These are phyloP conservation scores for Xylaria acuta DNA, from an alignment of 495 filamentous ascomycete species.

Conservation along the genomic window DNA sequence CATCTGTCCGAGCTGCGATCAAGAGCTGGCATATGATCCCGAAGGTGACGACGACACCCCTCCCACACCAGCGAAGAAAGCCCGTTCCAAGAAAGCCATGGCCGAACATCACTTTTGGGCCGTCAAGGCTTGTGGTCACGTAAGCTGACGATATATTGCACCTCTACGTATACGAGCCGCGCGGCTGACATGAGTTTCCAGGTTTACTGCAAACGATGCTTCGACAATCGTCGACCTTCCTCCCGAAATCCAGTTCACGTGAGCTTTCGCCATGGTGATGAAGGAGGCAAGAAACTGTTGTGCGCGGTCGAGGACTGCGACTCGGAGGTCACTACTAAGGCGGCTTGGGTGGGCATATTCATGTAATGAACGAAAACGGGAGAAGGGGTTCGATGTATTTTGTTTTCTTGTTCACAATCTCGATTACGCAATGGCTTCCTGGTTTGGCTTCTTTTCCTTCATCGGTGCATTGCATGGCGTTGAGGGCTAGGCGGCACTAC, in stretches of 20 bases:
- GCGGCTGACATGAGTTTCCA: slow-evolving; percentile 29
- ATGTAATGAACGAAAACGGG: slow-evolving; percentile 20
- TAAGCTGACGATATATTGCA: slow-evolving; percentile 34
- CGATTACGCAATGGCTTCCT: background rate
- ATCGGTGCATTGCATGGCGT: slow-evolving; percentile 24
- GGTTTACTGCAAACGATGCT: slow-evolving; percentile 57
- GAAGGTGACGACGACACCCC: slow-evolving; percentile 34
- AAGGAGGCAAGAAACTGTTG: slow-evolving; percentile 36
- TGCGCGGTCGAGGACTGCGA: slow-evolving; percentile 54
- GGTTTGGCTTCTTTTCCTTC: slow-evolving; percentile 8
- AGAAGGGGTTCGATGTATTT: background rate
- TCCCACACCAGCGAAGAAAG: slow-evolving; percentile 43
- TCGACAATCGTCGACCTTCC: slow-evolving; percentile 43
- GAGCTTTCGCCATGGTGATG: slow-evolving; percentile 33
- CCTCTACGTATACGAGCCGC: background rate
- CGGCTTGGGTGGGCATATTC: slow-evolving; percentile 56
- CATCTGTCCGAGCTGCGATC: slow-evolving; percentile 55
- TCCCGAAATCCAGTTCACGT: slow-evolving; percentile 30
- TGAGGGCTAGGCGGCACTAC: slow-evolving; percentile 9
- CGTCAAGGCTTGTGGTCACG: slow-evolving; percentile 56
- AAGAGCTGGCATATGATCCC: slow-evolving; percentile 54
- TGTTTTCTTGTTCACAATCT: background rate
- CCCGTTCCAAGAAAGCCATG: slow-evolving; percentile 46
- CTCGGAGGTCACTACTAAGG: slow-evolving; percentile 45
- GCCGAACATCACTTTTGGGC: slow-evolving; percentile 60